phyloP scores from a whole-genome alignment of 2,329 filamentous ascomycete genomes.

The Albophoma yamanashiensis region DNA sequence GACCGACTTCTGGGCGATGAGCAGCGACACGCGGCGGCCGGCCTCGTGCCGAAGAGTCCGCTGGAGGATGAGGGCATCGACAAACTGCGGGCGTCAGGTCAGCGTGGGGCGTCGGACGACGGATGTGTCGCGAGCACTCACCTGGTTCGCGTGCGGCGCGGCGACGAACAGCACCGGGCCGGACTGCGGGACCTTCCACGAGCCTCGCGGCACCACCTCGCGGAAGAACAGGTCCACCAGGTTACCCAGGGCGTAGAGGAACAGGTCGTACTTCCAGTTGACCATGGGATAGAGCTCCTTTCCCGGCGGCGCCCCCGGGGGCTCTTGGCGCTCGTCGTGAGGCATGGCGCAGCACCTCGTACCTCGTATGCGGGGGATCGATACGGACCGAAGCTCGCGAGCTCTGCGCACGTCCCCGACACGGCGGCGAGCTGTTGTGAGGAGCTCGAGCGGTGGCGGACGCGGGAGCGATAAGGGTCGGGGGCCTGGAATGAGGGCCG shows the following conservation, averaged over 20 bases:
- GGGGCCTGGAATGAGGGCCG: neutral
- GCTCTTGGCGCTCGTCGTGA: neutral
- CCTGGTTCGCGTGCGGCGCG: slow-evolving; percentile 93
- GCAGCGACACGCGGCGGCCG: slow-evolving; percentile 77
- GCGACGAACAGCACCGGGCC: slow-evolving; percentile 93
- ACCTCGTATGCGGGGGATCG: too few species aligned
- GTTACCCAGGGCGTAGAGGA: slow-evolving; percentile 68
- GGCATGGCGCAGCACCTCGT: neutral
- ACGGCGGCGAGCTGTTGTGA: neutral
- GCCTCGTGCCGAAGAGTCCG: slow-evolving; percentile 80
- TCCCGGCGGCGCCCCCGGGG: neutral
- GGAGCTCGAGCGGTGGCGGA: neutral
- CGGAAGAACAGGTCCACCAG: slow-evolving; percentile 95
- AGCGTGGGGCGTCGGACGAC: neutral
- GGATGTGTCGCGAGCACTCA: slow-evolving; percentile 30
- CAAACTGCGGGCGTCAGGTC: slow-evolving; percentile 50
- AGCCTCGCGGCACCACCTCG: slow-evolving; percentile 87
- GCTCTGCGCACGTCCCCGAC: neutral
- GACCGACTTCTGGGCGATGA: slow-evolving; percentile 94
- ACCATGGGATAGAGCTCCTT: slow-evolving; percentile 60
- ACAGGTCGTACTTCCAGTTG: slow-evolving; percentile 65
- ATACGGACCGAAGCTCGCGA: neutral
- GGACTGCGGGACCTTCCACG: slow-evolving; percentile 84
- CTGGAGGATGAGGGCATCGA: slow-evolving; percentile 90
- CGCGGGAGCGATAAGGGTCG: neutral